Conservation (phyloP, 352 stramenopile genomes). For the Phytophthora colocasiae region DNA sequence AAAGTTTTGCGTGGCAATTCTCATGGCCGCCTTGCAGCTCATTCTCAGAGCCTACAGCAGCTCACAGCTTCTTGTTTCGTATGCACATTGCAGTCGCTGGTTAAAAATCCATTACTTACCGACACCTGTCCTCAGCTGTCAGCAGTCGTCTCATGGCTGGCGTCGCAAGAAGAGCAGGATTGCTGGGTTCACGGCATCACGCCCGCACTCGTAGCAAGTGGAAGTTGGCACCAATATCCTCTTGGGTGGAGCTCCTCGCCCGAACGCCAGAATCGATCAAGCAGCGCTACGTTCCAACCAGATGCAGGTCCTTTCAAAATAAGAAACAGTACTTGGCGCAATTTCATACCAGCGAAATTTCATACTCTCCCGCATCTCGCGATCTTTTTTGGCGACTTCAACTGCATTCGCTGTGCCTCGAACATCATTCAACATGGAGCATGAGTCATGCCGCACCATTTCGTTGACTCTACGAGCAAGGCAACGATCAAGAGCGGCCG, state of each 20-base stretch:
- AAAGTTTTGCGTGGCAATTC: no score
- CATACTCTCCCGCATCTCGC: background rate
- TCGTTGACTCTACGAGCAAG: background rate
- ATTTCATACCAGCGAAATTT: background rate
- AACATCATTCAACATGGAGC: no score
- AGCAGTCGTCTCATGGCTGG: conserved; percentile 9
- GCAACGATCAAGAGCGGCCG: conserved; percentile 1
- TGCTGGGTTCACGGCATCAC: background rate
- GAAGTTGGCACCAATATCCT: background rate
- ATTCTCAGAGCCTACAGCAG: background rate
- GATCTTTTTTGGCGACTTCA: conserved; percentile 14
- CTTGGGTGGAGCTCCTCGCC: background rate
- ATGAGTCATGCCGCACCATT: background rate
- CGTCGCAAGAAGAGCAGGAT: conserved; percentile 13
- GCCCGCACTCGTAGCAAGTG: background rate
- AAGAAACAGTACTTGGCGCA: background rate
- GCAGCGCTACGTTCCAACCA: conserved; percentile 2
- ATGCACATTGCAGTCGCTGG: background rate
- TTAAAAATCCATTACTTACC: conserved; percentile 8
- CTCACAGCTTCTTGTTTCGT: conserved; percentile 6
- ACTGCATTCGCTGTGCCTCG: background rate
- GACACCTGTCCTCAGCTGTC: conserved; percentile 13
- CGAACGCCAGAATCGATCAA: background rate
- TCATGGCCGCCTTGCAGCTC: background rate
- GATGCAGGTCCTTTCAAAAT: background rate